Evolutionary conservation across 179 eudicot genomes (phyloP), one percentile per base, ranked within the genome.

Genomic region (Spergularia azorica): DNA sequence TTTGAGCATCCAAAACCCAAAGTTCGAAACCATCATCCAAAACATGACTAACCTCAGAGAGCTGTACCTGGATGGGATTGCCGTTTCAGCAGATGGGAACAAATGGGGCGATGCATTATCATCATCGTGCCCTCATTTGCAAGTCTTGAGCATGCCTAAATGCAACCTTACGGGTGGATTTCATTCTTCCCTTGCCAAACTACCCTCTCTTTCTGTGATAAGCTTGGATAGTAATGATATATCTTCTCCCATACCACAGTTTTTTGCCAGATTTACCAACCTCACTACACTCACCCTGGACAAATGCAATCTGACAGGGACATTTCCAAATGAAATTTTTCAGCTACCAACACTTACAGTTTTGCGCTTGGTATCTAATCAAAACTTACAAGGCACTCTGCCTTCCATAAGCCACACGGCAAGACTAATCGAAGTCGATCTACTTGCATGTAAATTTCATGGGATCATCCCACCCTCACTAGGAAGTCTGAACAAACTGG

Each of bases 331-430:
- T 3, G 52, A 65, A 4, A 79, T 88, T 12, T 77, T 89, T 32
- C 71, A 72, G 75, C 56, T 86, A 16, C 79, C 75, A 7, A 79
- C 82, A 20, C 77, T 91, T 1, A 74, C 67, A 56, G n/a, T n/a
- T n/a, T n/a, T n/a, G n/a, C n/a, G n/a, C n/a, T n/a, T n/a, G n/a
- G n/a, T n/a, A n/a, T n/a, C n/a, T n/a, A n/a, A n/a, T n/a, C n/a
- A n/a, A n/a, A n/a, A n/a, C n/a, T n/a, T n/a, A n/a, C n/a, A n/a
- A 6, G 97, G 92, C 32, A 80, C 73, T 56, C 71, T 90, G 46
- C 87, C 88, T 36, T 82, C 86, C 17, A 78, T 88, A 56, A 77
- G 84, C 64, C 77, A 76, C 58, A 80, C 88, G n/a, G 75, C 13
- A 5, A 78, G 32, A 17, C 50, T 91, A 60, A 63, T 76, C 3